These are phyloP conservation scores for Kodamaea plutei DNA, from an alignment of 1,139 yeast genomes.

Conservation along the genomic window DNA sequence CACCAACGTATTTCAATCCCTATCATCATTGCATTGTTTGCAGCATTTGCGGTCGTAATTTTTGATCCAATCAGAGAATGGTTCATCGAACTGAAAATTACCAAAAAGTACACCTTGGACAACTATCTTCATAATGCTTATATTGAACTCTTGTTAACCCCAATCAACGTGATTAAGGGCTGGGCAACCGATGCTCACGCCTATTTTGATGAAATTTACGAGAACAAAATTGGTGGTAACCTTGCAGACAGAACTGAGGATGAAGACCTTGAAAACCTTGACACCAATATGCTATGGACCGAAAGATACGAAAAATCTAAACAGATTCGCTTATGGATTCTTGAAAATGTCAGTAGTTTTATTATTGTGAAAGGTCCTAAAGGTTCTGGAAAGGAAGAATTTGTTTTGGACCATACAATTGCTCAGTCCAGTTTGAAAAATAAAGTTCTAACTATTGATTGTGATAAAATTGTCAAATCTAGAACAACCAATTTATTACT, in stretches of 20 bases:
- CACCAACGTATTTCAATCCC: slow-evolving; percentile 85
- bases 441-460: slow-evolving; percentile 69
- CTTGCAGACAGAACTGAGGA: slow-evolving; percentile 12
- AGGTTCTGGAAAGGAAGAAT: slow-evolving; percentile 86
- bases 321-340: slow-evolving; percentile 73
- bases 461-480: slow-evolving; percentile 69
- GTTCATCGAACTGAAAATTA: slow-evolving; percentile 70
- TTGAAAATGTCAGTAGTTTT: slow-evolving; percentile 61
- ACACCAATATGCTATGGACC: slow-evolving; percentile 53
- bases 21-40: slow-evolving; percentile 38
- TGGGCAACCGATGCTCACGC: slow-evolving; percentile 31
- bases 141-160: slow-evolving; percentile 25
- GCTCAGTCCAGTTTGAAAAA: slow-evolving; percentile 38
- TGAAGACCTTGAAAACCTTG: slow-evolving; percentile 14
- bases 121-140: slow-evolving; percentile 29
- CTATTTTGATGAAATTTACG: slow-evolving; percentile 14
- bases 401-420: slow-evolving; percentile 69
- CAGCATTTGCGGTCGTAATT: slow-evolving; percentile 76
- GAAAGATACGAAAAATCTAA: slow-evolving; percentile 67
- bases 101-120: slow-evolving; percentile 40
- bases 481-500: slow-evolving; percentile 71
- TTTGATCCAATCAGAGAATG: slow-evolving; percentile 92
- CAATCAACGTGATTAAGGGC: slow-evolving; percentile 20
- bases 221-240: slow-evolving; percentile 2
- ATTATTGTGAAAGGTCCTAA: slow-evolving; percentile 89